Conservation (phyloP, 306 rosid genomes). For the Pyrus betulifolia region DNA sequence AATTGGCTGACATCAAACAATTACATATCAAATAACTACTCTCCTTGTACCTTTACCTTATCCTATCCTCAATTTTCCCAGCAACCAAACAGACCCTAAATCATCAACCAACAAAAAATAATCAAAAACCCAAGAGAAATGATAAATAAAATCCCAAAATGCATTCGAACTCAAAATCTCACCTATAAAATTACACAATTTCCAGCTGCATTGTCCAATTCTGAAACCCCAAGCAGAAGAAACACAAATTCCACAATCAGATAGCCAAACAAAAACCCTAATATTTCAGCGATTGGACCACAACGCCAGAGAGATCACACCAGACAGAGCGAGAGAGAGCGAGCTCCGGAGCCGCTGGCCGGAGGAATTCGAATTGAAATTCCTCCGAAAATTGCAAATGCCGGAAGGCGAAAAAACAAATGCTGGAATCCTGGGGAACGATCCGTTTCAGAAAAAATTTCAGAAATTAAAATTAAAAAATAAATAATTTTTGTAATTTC, state of each 20-base stretch:
- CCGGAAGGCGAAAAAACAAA: neutral
- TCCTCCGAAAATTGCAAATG: conserved; percentile 10
- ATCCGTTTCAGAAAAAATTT: neutral
- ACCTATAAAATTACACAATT: conserved; percentile 4
- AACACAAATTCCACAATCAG: neutral
- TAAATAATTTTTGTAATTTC: neutral
- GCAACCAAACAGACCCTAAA: conserved; percentile 1
- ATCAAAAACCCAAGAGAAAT: neutral
- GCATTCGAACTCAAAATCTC: neutral
- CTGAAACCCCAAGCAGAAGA: neutral
- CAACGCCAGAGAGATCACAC: neutral
- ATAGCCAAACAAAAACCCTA: conserved; percentile 14
- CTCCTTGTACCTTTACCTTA: neutral
- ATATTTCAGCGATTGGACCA: neutral
- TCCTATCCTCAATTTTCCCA: neutral
- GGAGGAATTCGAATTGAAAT: conserved; percentile 9
- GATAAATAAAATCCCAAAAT: neutral
- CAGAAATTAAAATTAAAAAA: neutral
- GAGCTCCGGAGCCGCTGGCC: neutral
- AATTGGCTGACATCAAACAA: neutral
- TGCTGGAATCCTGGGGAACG: conserved; percentile 12
- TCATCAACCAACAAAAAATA: neutral
- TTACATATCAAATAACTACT: neutral
- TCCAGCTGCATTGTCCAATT: conserved; percentile 29
- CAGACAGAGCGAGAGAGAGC: too few species aligned